Conservation (phyloP, 1,284 basidiomycete species). For the Heterobasidion parviporum region DNA sequence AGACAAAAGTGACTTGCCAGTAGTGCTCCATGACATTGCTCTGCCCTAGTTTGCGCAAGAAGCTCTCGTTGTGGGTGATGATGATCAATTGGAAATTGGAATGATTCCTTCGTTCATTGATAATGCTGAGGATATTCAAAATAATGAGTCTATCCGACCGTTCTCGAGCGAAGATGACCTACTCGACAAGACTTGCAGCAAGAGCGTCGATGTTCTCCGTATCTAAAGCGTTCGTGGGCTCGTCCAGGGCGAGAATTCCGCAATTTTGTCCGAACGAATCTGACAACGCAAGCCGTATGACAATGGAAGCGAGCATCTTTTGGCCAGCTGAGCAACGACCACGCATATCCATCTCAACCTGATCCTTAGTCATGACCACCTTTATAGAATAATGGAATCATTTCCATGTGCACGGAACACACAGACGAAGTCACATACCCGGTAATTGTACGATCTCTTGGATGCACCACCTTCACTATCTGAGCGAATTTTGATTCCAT, state of each 20-base stretch:
- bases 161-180: constrained; percentile 20
- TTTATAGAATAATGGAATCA: constrained; percentile 25
- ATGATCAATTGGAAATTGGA: constrained; percentile 96
- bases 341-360: constrained; percentile 99
- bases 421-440: constrained; percentile 63
- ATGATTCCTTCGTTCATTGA: constrained; percentile 83
- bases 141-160: constrained; percentile 2
- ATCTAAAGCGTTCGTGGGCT: constrained; percentile 97
- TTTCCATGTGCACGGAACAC: constrained; percentile 1
- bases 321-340: constrained; percentile 97
- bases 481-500: constrained; percentile 92
- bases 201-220: constrained; percentile 95
- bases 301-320: constrained; percentile 98
- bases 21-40: constrained; percentile 88
- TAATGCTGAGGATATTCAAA: constrained; percentile 53
- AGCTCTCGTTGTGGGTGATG: constrained; percentile 94
- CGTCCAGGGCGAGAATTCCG: constrained; percentile 95
- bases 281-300: constrained; percentile 95
- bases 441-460: constrained; percentile 96
- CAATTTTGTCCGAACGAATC: constrained; percentile 98
- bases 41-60: constrained; percentile 76
- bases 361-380: constrained; percentile 98
- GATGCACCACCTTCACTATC: constrained; percentile 84
- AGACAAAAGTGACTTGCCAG: constrained; percentile 46
- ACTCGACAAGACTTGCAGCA: constrained; percentile 89